Percentiles rank a stretch among this genome's conserved stretches.
phyloP scores from a whole-genome alignment of 2,329 filamentous ascomycete species.

The Paracamarosporium sp. region DNA sequence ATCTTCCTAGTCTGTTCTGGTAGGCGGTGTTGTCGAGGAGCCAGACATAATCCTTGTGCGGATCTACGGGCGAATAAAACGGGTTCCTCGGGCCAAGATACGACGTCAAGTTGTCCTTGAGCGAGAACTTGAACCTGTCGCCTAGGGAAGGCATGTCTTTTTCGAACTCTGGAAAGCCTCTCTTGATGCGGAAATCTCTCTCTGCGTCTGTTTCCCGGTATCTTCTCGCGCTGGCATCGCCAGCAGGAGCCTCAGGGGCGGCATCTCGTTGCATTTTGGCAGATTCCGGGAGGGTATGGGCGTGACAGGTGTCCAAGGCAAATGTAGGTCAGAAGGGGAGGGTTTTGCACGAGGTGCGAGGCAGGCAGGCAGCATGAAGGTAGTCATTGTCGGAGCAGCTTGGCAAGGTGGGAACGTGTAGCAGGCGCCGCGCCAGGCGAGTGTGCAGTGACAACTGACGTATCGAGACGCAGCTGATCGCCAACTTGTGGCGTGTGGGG shows the following conservation, averaged over 20 bases:
- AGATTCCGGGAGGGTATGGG: slow-evolving; percentile 9
- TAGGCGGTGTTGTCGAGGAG: slow-evolving; percentile 89
- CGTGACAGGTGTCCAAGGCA: slow-evolving; percentile 28
- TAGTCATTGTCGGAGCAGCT: slow-evolving; percentile 22
- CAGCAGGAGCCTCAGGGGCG: slow-evolving; percentile 32
- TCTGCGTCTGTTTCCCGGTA: slow-evolving; percentile 43
- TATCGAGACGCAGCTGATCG: slow-evolving; percentile 1
- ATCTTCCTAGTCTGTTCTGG: slow-evolving; percentile 59
- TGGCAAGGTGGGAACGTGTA: slow-evolving; percentile 19
- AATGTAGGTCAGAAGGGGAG: slow-evolving; percentile 39
- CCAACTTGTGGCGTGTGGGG: slow-evolving; percentile 6
- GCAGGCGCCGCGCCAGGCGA: slow-evolving; percentile 4
- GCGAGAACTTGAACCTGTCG: slow-evolving; percentile 41
- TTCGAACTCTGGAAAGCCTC: slow-evolving; percentile 44
- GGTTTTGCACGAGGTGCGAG: slow-evolving; percentile 41
- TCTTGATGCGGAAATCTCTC: slow-evolving; percentile 34
- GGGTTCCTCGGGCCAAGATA: slow-evolving; percentile 49
- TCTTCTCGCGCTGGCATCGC: slow-evolving; percentile 30
- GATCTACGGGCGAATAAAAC: slow-evolving; percentile 56
- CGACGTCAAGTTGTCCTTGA: slow-evolving; percentile 48
- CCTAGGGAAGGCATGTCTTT: slow-evolving; percentile 42
- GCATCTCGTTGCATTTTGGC: slow-evolving; percentile 37
- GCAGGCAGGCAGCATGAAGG: slow-evolving; percentile 27
- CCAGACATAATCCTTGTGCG: slow-evolving; percentile 79
- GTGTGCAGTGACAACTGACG: slow-evolving; percentile 4